These are phyloP conservation scores for Hibiscus syriacus DNA, from an alignment of 345 rosid genomes.

Conservation along the genomic window DNA sequence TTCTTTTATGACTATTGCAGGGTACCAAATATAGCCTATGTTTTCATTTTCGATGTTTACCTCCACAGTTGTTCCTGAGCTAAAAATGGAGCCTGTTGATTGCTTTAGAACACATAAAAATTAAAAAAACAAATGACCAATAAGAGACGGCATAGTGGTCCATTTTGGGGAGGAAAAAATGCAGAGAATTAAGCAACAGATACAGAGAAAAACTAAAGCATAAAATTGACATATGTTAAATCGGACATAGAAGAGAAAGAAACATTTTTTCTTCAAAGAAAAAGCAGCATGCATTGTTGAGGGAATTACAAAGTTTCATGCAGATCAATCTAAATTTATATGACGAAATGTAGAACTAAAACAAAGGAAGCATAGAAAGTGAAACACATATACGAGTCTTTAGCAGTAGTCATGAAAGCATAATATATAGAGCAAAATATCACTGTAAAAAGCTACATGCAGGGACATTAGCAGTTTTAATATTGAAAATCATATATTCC, in stretches of 20 bases:
- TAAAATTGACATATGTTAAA: too few relatives aligned
- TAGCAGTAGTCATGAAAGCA: background rate
- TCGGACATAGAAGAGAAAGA: too few relatives aligned
- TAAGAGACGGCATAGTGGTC: too few relatives aligned
- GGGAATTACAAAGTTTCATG: background rate
- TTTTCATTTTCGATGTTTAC: constrained; percentile 22
- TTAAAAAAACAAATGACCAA: too few relatives aligned
- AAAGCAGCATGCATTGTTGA: too few relatives aligned
- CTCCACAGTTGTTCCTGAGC: constrained; percentile 47
- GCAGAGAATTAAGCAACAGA: too few relatives aligned
- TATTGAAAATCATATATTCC: too few relatives aligned
- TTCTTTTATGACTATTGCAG: constrained; percentile 44
- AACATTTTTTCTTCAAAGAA: too few relatives aligned
- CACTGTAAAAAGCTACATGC: background rate
- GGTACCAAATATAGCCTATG: constrained; percentile 46
- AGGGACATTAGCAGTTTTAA: background rate
- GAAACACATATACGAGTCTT: background rate
- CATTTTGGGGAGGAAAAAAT: too few relatives aligned
- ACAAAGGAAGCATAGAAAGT: background rate
- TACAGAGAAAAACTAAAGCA: too few relatives aligned
- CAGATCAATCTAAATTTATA: background rate
- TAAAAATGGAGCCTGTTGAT: constrained; percentile 30
- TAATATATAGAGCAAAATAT: too few relatives aligned
- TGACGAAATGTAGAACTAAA: background rate
- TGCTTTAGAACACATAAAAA: constrained; percentile 31